Base-by-base conservation (phyloP, 1,284 basidiomycete species). In the Abortiporus biennis region DNA sequence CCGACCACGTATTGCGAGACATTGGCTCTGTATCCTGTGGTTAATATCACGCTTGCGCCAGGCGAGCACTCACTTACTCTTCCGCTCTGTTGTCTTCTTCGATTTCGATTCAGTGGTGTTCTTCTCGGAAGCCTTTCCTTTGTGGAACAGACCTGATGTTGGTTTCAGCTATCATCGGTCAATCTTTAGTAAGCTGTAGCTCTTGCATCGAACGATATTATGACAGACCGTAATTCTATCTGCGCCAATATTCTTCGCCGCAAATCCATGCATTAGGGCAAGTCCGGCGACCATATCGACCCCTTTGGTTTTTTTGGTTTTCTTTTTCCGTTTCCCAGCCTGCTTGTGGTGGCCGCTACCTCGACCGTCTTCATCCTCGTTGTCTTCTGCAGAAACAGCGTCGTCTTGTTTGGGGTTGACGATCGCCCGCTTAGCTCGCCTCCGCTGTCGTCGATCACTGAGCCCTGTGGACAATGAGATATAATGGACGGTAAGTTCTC, bases 391-490 rank as follows among this genome's bases (percentile, higher is more conserved):
- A 5, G 44, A 31, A 9, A 40, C 44, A n/a, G 40, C 40, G 17
- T 44, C 35, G 6, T 23, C 34, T 6, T 37, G 36, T 29, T 48
- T 49, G 5, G 69, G 67, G 23, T 67, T 59, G 22, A 78, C 66
- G 27, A 82, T 76, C 1, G 67, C 70, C 17, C 58, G 56, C 48
- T 58, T 63, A 1, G 52, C 54, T 15, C 63, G 54, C 40, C 62
- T 56, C 21, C 65, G 49, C 43, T 65, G 58, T 9, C 63, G 57
- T 16, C 65, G 55, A 40, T 64, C 60, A 3, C 50, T 49, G 16
- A 66, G 48, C 11, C 63, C 63, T 67, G 29, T 24, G 40, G 23
- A 6, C 29, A 16, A 9, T 9, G 27, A 29, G 27, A 29, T 29
- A n/a, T 29, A 8, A 29, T 29, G 27, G 27, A 29, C 27, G n/a